Conservation (phyloP, 1,284 basidiomycete genomes). For the Ganoderma sp. region DNA sequence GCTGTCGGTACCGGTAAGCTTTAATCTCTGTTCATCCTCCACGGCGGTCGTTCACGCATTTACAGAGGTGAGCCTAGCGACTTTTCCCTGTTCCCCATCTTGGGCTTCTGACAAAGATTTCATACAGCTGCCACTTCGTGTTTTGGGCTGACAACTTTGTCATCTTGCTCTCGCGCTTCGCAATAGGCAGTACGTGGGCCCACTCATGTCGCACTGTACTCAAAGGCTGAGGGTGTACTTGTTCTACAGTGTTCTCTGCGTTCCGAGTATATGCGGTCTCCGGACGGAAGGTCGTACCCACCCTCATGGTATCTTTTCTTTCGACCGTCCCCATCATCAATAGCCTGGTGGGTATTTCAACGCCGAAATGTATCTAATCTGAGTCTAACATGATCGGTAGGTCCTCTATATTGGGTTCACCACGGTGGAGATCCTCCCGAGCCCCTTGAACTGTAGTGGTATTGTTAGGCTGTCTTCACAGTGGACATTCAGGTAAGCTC, state of each 20-base stretch:
- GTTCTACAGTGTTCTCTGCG: not conserved
- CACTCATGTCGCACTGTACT: not conserved
- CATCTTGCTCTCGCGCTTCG: slow-evolving; percentile 1
- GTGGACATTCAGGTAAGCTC: not conserved
- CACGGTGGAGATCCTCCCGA: not conserved
- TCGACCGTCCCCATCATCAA: not conserved
- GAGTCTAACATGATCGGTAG: not conserved
- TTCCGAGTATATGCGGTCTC: not conserved
- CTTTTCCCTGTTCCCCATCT: not conserved
- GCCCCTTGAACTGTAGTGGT: slow-evolving; percentile 2
- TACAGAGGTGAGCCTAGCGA: not conserved
- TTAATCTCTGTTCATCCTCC: not conserved
- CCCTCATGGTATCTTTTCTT: not conserved
- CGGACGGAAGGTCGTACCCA: not conserved
- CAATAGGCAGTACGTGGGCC: not conserved
- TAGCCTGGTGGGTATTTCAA: not conserved
- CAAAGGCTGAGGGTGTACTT: not conserved
- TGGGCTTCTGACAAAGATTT: not conserved
- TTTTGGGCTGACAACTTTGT: not conserved
- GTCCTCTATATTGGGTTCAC: not conserved
- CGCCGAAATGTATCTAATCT: too few relatives aligned
- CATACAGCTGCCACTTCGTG: not conserved
- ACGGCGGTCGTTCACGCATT: not conserved
- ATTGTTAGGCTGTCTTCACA: not conserved
- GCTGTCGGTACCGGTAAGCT: not conserved